Conservation (phyloP, 805 yeast species). For the Candida nonsorbophila region DNA sequence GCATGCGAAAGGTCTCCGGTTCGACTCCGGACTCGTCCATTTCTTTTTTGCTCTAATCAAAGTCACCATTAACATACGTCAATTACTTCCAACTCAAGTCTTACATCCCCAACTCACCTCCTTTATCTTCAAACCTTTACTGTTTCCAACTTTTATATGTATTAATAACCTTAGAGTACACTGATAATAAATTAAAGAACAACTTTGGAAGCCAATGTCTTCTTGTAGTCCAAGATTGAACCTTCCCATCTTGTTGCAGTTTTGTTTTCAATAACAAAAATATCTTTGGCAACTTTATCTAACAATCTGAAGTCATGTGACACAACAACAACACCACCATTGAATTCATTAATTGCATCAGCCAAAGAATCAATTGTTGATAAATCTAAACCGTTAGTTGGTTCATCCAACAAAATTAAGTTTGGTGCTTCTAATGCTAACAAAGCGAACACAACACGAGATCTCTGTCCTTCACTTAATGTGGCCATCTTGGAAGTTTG, state of each 20-base stretch:
- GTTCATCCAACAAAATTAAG: constrained; percentile 94
- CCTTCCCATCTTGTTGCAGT: constrained; percentile 98
- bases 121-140: neutral
- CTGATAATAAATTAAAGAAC: constrained; percentile 40
- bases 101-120: neutral
- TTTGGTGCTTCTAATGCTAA: constrained; percentile 94
- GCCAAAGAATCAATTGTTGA: constrained; percentile 98
- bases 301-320: constrained; percentile 98
- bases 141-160: neutral
- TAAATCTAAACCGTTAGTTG: constrained; percentile 98
- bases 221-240: constrained; percentile 84
- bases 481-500: constrained; percentile 99
- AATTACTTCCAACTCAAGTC: neutral
- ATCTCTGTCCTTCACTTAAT: constrained; percentile 97
- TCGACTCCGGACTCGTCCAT: constrained; percentile 26
- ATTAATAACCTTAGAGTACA: constrained; percentile 6
- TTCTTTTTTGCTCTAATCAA: constrained; percentile 4
- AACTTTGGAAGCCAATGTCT: constrained; percentile 87
- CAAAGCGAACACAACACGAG: constrained; percentile 96
- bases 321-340: constrained; percentile 98
- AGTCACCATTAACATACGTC: neutral
- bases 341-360: constrained; percentile 88
- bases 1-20: constrained; percentile 22
- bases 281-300: constrained; percentile 96
- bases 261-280: constrained; percentile 91